A percentile compares a stretch with the other conserved stretches of the same genome.
These are phyloP conservation scores for Trichoderma simmonsii DNA, from an alignment of 2,329 filamentous ascomycete species.

Conservation along the genomic window DNA sequence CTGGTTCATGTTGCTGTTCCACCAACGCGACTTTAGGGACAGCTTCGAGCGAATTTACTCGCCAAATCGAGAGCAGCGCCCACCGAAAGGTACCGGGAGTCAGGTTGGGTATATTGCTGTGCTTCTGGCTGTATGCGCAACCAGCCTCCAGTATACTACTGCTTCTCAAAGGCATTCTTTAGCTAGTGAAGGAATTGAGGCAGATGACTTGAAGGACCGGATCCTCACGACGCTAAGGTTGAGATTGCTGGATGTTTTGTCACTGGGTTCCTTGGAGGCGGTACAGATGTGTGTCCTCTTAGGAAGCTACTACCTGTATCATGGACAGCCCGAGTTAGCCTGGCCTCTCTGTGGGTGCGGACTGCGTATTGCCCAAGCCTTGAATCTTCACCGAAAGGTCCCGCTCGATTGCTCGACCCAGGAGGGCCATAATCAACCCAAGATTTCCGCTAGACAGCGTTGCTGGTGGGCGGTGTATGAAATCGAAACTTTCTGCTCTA, in stretches of 20 bases:
- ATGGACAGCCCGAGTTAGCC: neutral
- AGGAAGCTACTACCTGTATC: neutral
- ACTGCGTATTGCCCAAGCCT: neutral
- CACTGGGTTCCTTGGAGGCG: neutral
- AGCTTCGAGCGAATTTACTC: neutral
- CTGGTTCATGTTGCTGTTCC: neutral
- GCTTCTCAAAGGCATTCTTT: neutral
- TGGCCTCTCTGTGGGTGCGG: neutral
- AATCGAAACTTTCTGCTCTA: neutral
- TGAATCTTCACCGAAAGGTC: neutral
- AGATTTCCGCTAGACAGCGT: neutral
- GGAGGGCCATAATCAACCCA: neutral
- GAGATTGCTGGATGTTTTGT: neutral
- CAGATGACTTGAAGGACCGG: neutral
- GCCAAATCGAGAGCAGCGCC: neutral
- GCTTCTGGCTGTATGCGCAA: neutral
- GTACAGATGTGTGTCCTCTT: neutral
- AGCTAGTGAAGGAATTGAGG: neutral
- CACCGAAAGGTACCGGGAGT: neutral
- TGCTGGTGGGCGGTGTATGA: neutral
- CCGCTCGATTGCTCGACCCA: neutral
- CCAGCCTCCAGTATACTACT: neutral
- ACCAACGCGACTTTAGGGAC: neutral
- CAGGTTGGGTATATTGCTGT: neutral
- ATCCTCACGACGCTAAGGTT: neutral